Evolutionary conservation across 1,139 yeast species (phyloP).

Genomic region (Kazachstania sp.): DNA sequence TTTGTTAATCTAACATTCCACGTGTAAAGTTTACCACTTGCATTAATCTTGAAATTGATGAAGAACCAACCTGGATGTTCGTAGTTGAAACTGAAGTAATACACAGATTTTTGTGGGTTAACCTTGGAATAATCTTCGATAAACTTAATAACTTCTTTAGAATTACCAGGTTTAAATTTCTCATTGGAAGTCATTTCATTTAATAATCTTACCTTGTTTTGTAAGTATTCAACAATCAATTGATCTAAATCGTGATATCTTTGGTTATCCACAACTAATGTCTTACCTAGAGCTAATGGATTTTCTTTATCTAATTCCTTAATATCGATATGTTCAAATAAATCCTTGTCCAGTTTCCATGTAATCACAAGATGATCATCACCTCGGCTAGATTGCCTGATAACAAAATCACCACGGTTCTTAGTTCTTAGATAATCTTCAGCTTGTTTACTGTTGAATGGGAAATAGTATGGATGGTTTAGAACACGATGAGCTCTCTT

Average conservation of each 20-base stretch:
- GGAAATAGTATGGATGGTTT: slow-evolving; percentile 86
- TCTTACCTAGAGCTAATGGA: slow-evolving; percentile 55
- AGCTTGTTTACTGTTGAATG: slow-evolving; percentile 79
- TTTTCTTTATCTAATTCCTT: slow-evolving; percentile 61
- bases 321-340: slow-evolving; percentile 87
- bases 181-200: slow-evolving; percentile 81
- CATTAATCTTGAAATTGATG: slow-evolving; percentile 73
- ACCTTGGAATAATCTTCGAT: slow-evolving; percentile 84
- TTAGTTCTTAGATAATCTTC: slow-evolving; percentile 87
- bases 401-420: slow-evolving; percentile 85
- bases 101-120: slow-evolving; percentile 82
- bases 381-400: slow-evolving; percentile 91
- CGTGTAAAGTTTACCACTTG: slow-evolving; percentile 60
- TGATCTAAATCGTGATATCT: slow-evolving; percentile 85
- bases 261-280: slow-evolving; percentile 57
- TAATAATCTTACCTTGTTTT: slow-evolving; percentile 74
- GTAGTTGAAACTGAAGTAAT: slow-evolving; percentile 86
- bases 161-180: slow-evolving; percentile 78
- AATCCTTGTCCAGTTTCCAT: slow-evolving; percentile 88
- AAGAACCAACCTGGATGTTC: slow-evolving; percentile 89
- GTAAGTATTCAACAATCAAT: slow-evolving; percentile 79
- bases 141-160: slow-evolving; percentile 77
- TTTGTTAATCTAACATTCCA: slow-evolving; percentile 91
- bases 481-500: slow-evolving; percentile 63
- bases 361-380: slow-evolving; percentile 82